Conservation (phyloP, 306 rosid species). For the Cicer cuneatum region DNA sequence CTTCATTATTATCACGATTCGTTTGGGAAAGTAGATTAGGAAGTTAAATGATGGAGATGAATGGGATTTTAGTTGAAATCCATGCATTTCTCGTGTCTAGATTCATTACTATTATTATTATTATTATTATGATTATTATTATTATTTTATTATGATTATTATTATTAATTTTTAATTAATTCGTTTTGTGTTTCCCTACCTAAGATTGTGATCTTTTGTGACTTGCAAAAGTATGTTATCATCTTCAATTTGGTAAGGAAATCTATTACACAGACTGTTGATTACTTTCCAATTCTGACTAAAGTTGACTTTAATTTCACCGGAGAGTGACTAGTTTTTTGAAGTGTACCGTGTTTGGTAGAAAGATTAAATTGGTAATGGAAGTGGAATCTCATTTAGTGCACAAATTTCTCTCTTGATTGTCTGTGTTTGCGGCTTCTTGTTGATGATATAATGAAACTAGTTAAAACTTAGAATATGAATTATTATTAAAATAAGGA, state of each 20-base stretch:
- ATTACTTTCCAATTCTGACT: constrained; percentile 10
- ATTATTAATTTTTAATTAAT: not conserved
- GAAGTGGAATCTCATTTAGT: constrained; percentile 14
- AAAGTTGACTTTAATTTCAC: constrained; percentile 15
- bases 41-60: not conserved
- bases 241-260: constrained; percentile 12
- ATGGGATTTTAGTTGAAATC: constrained; percentile 38
- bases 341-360: not conserved
- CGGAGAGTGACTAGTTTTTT: not conserved
- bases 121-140: constrained; percentile 8
- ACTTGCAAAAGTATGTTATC: not conserved
- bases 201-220: not conserved
- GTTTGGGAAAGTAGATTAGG: not conserved
- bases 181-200: constrained; percentile 18
- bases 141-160: not conserved
- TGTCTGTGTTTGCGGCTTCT: constrained; percentile 13
- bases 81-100: constrained; percentile 34
- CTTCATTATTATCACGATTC: constrained; percentile 3
- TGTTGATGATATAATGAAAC: not conserved
- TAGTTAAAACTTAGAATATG: not conserved
- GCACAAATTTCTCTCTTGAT: constrained; percentile 23
- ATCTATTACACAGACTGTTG: constrained; percentile 1
- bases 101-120: constrained; percentile 34
- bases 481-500: constrained; percentile 21
- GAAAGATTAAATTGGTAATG: not conserved